Conservation (phyloP, 2,329 filamentous ascomycete genomes). For the Penicillium sp. region DNA sequence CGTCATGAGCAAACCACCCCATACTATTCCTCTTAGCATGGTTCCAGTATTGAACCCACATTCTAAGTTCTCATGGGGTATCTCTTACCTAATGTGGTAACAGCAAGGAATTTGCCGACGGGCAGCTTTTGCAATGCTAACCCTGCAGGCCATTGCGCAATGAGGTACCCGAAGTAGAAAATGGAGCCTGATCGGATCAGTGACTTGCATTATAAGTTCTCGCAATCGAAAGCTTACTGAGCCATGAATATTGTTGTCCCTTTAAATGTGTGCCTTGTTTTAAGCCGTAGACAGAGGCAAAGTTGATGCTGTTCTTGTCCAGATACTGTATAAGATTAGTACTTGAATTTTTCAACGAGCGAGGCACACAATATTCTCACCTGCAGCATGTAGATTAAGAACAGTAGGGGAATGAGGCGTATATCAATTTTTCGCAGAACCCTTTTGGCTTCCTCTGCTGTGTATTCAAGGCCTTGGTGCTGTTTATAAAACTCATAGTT, state of each 20-base stretch:
- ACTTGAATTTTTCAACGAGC: not conserved
- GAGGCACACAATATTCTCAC: constrained; percentile 38
- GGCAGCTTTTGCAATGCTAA: constrained; percentile 48
- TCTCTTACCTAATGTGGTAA: constrained; percentile 38
- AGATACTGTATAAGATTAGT: constrained; percentile 32
- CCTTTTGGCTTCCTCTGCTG: constrained; percentile 23
- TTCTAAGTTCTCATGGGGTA: fast-evolving
- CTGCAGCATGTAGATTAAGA: constrained; percentile 60
- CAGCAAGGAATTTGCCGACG: constrained; percentile 47
- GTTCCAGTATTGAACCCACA: not conserved
- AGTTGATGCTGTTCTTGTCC: constrained; percentile 58
- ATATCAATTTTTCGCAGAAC: constrained; percentile 59
- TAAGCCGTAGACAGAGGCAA: constrained; percentile 34
- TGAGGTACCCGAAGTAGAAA: constrained; percentile 53
- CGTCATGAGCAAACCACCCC: constrained; percentile 48
- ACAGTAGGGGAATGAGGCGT: constrained; percentile 56
- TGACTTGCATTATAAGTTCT: not conserved
- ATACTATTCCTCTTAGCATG: constrained; percentile 26
- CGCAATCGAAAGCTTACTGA: constrained; percentile 14
- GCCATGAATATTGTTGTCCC: constrained; percentile 31
- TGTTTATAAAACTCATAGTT: constrained; percentile 41
- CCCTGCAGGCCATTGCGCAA: constrained; percentile 48
- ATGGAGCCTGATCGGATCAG: constrained; percentile 38
- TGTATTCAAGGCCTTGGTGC: constrained; percentile 23
- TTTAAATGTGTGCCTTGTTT: constrained; percentile 28